Evolutionary conservation across 2,329 filamentous ascomycete genomes (phyloP), one percentile per base, ranked within the genome.

Genomic region (Calonectria hawksworthii): DNA sequence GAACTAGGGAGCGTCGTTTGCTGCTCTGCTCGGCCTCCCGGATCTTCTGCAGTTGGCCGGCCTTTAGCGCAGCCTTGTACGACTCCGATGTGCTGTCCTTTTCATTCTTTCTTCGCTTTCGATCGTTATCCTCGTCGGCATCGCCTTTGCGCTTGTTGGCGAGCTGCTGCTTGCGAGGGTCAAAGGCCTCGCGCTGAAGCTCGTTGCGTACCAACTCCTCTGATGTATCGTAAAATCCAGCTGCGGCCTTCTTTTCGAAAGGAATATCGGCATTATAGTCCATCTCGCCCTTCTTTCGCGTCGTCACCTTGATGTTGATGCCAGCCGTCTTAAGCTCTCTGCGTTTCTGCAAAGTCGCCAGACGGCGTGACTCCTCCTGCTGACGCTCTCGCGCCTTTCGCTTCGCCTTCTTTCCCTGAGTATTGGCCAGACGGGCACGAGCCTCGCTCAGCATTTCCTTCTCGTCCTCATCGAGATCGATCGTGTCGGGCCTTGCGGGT

Each of bases 391-490:
- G 92, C 41, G 97, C 97, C 89, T 99, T 99, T 79, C 97, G 90
- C 89, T 99, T 99, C 9, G 97, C 97, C 88, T 99, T 99, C 87
- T 99, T 99, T 84, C 97, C 97, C 86, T 99, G 97, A 14, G 97
- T 99, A 82, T 99, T 99, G 77, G 97, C 97, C 77, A 99, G 88
- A 87, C 97, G 95, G 71, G 97, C 97, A 83, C 97, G 95, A 79
- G 97, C 97, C 87, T 99, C 97, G 84, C 96, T 98, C 82, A 99
- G 87, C 97, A 99, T 99, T 86, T 99, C 97, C 88, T 99, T 99
- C 86, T 99, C 97, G 83, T 99, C 97, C 84, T 99, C 97, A 83
- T 99, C 97, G 81, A 99, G 92, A 86, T 99, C 97, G 83, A 99
- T 97, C 8, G 97, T 98, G 85, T 99, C 97, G 50, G 97, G 97